A percentile compares a stretch with the other conserved stretches of the same genome.
These are phyloP conservation scores for Candida silvicultrix DNA, from an alignment of 805 yeast species.

Conservation along the genomic window DNA sequence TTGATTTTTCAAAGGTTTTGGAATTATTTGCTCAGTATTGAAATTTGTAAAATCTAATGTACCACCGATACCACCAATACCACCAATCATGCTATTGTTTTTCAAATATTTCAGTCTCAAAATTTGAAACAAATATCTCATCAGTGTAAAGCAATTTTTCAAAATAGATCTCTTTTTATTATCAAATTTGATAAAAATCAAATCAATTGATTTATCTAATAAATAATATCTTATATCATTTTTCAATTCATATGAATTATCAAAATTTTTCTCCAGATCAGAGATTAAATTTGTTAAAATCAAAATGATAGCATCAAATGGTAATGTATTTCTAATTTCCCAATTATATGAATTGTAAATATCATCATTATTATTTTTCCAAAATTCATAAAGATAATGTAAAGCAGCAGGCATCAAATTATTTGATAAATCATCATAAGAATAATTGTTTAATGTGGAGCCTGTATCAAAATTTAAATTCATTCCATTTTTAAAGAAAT, in stretches of 20 bases:
- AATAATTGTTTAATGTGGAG: constrained; percentile 23
- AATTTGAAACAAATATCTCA: constrained; percentile 26
- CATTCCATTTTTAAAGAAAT: constrained; percentile 10
- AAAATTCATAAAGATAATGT: constrained; percentile 50
- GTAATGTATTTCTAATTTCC: constrained; percentile 56
- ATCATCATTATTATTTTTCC: constrained; percentile 39
- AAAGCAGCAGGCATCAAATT: constrained; percentile 51
- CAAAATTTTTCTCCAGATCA: constrained; percentile 34
- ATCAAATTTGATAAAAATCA: constrained; percentile 26
- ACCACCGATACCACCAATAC: constrained; percentile 3
- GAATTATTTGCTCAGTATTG: constrained; percentile 22
- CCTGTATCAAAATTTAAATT: not conserved
- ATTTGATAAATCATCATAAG: constrained; percentile 44
- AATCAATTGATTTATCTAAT: constrained; percentile 24
- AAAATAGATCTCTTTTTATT: constrained; percentile 27
- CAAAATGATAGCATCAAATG: constrained; percentile 50
- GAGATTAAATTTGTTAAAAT: constrained; percentile 46
- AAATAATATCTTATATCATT: constrained; percentile 26
- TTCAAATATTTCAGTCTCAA: constrained; percentile 23
- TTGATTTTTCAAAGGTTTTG: constrained; percentile 17
- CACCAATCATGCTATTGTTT: constrained; percentile 11
- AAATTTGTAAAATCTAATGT: constrained; percentile 14
- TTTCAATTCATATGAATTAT: constrained; percentile 24
- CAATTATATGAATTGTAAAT: constrained; percentile 51
- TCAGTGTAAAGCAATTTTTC: constrained; percentile 26